Evolutionary conservation across 1,284 basidiomycete genomes (phyloP).

Genomic region (Ustilago trichophora): DNA sequence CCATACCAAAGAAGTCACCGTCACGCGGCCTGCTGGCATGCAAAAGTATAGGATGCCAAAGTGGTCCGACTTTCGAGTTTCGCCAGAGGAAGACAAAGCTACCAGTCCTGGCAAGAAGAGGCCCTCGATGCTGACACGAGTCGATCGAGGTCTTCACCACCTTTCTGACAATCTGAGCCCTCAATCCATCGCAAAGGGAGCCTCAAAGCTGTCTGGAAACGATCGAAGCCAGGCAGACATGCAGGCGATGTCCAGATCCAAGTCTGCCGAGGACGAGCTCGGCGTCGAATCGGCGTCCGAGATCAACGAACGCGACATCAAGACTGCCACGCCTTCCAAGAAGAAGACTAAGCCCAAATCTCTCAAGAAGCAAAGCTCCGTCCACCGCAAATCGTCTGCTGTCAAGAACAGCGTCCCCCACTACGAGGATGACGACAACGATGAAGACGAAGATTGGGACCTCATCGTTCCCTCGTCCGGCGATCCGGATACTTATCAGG

Average conservation of each 20-base stretch:
- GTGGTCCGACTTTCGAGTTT: conserved; percentile 63
- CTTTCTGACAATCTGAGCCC: conserved; percentile 19
- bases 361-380: conserved; percentile 9
- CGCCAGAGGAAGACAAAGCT: conserved; percentile 37
- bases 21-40: conserved; percentile 32
- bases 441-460: conserved; percentile 42
- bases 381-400: neutral
- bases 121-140: conserved; percentile 55
- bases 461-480: conserved; percentile 36
- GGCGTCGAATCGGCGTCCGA: conserved; percentile 3
- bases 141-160: conserved; percentile 59
- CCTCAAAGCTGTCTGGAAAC: neutral
- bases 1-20: conserved; percentile 62
- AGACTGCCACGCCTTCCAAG: conserved; percentile 4
- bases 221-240: conserved; percentile 5
- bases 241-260: neutral
- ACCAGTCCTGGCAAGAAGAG: conserved; percentile 15
- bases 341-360: conserved; percentile 27
- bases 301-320: neutral
- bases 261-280: conserved; percentile 5
- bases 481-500: conserved; percentile 1
- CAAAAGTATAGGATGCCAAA: conserved; percentile 60
- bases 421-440: too few species aligned
- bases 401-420: too few species aligned
- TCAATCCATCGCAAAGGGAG: neutral